Percentiles rank a stretch among this genome's conserved stretches.
Evolutionary conservation across 768 basidiomycete genomes (phyloP).

Genomic region (Termitomyces sp.): DNA sequence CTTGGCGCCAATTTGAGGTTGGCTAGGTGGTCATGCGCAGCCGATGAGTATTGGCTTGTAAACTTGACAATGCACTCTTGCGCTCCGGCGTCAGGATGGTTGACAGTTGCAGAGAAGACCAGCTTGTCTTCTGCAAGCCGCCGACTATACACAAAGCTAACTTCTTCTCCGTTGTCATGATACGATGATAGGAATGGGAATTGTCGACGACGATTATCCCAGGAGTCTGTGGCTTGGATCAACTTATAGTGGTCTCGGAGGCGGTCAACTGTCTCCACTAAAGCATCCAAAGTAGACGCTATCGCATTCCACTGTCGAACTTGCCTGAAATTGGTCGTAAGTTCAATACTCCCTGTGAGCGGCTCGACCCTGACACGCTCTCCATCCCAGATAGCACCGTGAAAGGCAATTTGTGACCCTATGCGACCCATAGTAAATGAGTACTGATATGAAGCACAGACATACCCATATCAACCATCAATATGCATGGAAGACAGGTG

Average conservation of each 20-base stretch:
- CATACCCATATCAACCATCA: neutral
- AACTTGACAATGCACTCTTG: neutral
- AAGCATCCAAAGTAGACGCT: no score
- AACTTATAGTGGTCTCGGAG: no score
- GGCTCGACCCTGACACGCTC: neutral
- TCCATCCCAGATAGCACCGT: neutral
- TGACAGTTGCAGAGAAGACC: no score
- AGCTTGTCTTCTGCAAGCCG: no score
- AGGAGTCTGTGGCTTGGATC: no score
- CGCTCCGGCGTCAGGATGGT: no score
- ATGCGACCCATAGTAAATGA: neutral
- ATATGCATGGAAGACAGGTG: neutral
- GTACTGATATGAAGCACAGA: neutral
- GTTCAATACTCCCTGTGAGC: neutral
- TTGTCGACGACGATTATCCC: no score
- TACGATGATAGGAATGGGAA: no score
- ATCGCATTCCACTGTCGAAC: neutral
- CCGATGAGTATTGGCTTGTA: neutral
- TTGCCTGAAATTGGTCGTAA: neutral
- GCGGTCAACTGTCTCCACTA: neutral
- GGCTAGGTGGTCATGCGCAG: neutral
- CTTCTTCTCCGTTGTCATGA: no score
- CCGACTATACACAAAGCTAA: no score
- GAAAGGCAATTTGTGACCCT: no score
- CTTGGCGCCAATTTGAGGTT: neutral